Percentiles rank a stretch among this genome's conserved stretches.
These are phyloP conservation scores for Phytopythium montanum DNA, from an alignment of 352 stramenopile species.

Conservation along the genomic window DNA sequence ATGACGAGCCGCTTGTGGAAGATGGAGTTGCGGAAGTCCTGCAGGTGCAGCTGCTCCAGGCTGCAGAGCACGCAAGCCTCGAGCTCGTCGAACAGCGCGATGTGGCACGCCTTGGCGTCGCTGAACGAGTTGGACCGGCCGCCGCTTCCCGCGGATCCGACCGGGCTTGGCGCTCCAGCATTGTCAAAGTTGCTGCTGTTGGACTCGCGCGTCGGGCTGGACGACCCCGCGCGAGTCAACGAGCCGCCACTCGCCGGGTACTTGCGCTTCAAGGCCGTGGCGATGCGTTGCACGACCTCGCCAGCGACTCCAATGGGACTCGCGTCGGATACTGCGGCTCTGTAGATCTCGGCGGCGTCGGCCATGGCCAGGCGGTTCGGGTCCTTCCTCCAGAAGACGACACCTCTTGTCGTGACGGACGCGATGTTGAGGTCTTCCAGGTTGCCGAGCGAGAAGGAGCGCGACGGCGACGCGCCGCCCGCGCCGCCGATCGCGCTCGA, in stretches of 20 bases:
- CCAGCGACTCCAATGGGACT: constrained; percentile 48
- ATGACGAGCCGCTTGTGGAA: constrained; percentile 82
- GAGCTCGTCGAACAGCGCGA: constrained; percentile 68
- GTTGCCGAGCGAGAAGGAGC: constrained; percentile 37
- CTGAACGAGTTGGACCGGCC: constrained; percentile 11
- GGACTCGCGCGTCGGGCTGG: constrained; percentile 10
- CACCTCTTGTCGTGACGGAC: constrained; percentile 52
- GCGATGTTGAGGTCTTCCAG: constrained; percentile 60
- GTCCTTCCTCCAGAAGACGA: constrained; percentile 64
- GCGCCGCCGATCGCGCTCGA: constrained; percentile 1
- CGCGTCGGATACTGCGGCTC: constrained; percentile 29
- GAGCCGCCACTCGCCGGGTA: not conserved
- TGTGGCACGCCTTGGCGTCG: constrained; percentile 16
- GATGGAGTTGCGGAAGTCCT: constrained; percentile 74
- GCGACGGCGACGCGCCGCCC: constrained; percentile 12
- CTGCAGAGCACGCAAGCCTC: constrained; percentile 70
- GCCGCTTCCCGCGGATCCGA: constrained; percentile 7
- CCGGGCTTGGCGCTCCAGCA: not conserved
- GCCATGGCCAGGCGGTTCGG: constrained; percentile 30
- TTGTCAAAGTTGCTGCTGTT: not conserved
- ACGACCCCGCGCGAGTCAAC: constrained; percentile 5
- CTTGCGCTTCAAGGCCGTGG: constrained; percentile 41
- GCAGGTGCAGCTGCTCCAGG: constrained; percentile 58
- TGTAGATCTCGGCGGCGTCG: constrained; percentile 38
- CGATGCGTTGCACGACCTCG: constrained; percentile 54